Conservation (phyloP, 2,329 filamentous ascomycete genomes). For the Calycina herbarum region DNA sequence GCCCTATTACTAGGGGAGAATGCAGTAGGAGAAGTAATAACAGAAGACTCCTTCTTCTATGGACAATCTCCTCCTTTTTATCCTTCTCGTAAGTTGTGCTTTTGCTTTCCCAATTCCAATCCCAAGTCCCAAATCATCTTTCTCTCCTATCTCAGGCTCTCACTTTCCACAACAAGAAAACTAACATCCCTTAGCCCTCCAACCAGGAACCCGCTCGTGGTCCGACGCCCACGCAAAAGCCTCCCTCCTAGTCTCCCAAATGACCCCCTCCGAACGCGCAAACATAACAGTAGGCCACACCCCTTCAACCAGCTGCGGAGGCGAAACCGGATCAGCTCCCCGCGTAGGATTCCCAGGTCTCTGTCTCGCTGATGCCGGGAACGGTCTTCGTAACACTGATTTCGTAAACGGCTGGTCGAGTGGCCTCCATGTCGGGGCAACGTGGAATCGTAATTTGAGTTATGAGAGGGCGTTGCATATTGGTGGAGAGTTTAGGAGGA, state of each 20-base stretch:
- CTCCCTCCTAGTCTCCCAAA: conserved; percentile 60
- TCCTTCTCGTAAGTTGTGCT: conserved; percentile 35
- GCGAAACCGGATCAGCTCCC: conserved; percentile 49
- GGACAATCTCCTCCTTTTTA: conserved; percentile 42
- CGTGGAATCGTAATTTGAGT: conserved; percentile 65
- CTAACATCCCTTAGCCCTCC: neutral
- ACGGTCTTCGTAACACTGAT: conserved; percentile 65
- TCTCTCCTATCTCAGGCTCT: neutral
- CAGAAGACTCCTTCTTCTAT: conserved; percentile 38
- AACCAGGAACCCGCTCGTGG: conserved; percentile 49
- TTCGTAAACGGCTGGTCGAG: conserved; percentile 39
- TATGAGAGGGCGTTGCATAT: conserved; percentile 67
- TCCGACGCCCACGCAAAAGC: conserved; percentile 68
- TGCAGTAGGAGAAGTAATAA: neutral
- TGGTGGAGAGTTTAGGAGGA: conserved; percentile 68
- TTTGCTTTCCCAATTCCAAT: neutral
- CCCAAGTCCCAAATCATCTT: no score
- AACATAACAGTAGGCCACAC: conserved; percentile 55
- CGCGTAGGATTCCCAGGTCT: conserved; percentile 57
- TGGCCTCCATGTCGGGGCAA: conserved; percentile 26
- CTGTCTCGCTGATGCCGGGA: conserved; percentile 64
- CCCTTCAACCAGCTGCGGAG: conserved; percentile 29
- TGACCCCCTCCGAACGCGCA: conserved; percentile 33
- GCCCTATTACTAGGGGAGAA: neutral
- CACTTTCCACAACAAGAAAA: neutral